A percentile compares a stretch with the other conserved stretches of the same genome.
phyloP scores from a whole-genome alignment of 176 grass and related monocot genomes.

The Urochloa ruziziensis region DNA sequence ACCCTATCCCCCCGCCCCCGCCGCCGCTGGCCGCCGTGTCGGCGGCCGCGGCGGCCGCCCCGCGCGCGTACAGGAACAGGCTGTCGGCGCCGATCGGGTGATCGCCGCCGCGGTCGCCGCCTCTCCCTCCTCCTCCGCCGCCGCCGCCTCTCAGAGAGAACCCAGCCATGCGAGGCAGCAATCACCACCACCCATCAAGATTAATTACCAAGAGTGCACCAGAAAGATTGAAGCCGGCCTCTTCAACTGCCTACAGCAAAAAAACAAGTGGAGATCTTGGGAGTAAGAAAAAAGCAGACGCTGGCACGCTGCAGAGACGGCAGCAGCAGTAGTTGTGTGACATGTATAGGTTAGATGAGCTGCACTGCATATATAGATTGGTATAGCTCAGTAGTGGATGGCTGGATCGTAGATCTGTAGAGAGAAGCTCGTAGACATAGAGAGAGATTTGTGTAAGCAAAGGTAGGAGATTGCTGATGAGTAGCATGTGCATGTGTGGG shows the following conservation, averaged over 20 bases:
- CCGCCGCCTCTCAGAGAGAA: constrained; percentile 85
- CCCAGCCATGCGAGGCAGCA: constrained; percentile 69
- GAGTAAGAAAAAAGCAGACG: constrained; percentile 23
- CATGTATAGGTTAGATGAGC: constrained; percentile 16
- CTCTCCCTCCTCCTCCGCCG: constrained; percentile 17
- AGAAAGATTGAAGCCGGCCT: background rate
- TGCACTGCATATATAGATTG: constrained; percentile 16
- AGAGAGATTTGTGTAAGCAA: constrained; percentile 4
- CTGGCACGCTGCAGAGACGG: background rate
- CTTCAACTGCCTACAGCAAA: constrained; percentile 11
- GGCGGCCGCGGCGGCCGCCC: constrained; percentile 55
- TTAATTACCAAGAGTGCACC: background rate
- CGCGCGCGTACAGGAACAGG: constrained; percentile 80
- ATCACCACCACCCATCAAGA: constrained; percentile 65
- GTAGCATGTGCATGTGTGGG: background rate
- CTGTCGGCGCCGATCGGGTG: constrained; percentile 57
- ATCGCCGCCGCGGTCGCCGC: constrained; percentile 37
- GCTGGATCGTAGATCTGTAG: constrained; percentile 35
- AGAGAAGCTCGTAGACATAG: constrained; percentile 16
- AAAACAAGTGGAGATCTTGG: constrained; percentile 56
- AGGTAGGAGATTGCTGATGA: background rate
- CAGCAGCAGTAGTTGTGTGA: constrained; percentile 14
- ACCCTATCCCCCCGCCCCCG: constrained; percentile 52
- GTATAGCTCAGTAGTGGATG: background rate
- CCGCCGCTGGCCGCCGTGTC: constrained; percentile 55